A percentile compares a stretch with the other conserved stretches of the same genome.
Conservation (phyloP, 2,329 filamentous ascomycete genomes). For the Ascochyta viciae-villosae region DNA sequence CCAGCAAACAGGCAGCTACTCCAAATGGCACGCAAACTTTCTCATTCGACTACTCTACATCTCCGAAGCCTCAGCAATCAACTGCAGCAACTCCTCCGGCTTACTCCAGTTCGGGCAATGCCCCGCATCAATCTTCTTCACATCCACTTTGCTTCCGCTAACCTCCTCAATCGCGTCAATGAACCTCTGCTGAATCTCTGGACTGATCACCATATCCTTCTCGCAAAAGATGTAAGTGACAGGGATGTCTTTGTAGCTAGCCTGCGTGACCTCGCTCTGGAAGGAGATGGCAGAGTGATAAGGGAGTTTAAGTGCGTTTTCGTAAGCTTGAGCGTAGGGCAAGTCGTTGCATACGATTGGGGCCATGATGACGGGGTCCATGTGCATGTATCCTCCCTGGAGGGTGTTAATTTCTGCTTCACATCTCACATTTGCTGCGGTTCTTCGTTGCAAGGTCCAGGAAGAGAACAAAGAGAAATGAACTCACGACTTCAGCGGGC, state of each 20-base stretch:
- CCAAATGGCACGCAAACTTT: no score
- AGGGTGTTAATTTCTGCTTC: no score
- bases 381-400: conserved; percentile 20
- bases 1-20: no score
- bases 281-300: conserved; percentile 49
- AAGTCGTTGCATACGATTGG: conserved; percentile 23
- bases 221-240: conserved; percentile 51
- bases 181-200: conserved; percentile 37
- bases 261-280: conserved; percentile 39
- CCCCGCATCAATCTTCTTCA: conserved; percentile 44
- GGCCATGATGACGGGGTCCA: conserved; percentile 18
- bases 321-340: conserved; percentile 26
- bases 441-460: no score
- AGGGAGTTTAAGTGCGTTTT: conserved; percentile 20
- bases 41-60: neutral
- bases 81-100: conserved; percentile 33
- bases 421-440: no score
- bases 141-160: conserved; percentile 33
- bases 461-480: neutral
- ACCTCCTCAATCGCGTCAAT: conserved; percentile 46
- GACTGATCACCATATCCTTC: conserved; percentile 40
- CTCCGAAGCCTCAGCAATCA: conserved; percentile 20
- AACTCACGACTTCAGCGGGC: conserved; percentile 10
- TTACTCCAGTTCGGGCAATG: conserved; percentile 43
- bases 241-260: conserved; percentile 50